Conservation (phyloP, 2,329 filamentous ascomycete genomes). For the Colletotrichum sp. region DNA sequence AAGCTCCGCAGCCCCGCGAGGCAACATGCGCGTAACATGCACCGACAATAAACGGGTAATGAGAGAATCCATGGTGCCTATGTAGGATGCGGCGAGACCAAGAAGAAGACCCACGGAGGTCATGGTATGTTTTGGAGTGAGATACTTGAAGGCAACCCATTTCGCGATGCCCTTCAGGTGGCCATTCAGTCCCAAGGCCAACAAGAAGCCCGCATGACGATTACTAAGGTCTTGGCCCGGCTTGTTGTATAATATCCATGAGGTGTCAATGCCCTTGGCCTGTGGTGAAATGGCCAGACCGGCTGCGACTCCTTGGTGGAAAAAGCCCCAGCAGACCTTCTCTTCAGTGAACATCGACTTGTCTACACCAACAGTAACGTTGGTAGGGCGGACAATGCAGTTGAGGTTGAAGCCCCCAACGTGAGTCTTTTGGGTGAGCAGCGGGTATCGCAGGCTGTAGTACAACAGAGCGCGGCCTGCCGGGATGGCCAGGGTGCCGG, state of each 20-base stretch:
- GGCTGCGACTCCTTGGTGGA: conserved; percentile 94
- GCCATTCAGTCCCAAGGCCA: conserved; percentile 90
- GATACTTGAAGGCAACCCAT: conserved; percentile 98
- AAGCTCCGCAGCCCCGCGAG: conserved; percentile 88
- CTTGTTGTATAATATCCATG: conserved; percentile 99
- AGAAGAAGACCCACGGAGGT: conserved; percentile 95
- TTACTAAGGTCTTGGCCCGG: conserved; percentile 86
- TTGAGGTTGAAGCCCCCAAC: conserved; percentile 91
- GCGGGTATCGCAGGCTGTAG: conserved; percentile 84
- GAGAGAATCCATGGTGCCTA: conserved; percentile 96
- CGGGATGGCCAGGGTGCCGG: conserved; percentile 87
- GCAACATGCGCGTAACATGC: conserved; percentile 93
- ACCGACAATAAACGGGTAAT: conserved; percentile 94
- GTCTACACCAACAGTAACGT: conserved; percentile 92
- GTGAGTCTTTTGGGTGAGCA: conserved; percentile 90
- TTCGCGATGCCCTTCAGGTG: conserved; percentile 95
- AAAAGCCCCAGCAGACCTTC: conserved; percentile 98
- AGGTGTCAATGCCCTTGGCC: conserved; percentile 94
- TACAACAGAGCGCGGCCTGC: conserved; percentile 86
- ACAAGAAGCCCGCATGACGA: conserved; percentile 91
- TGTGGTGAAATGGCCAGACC: conserved; percentile 89
- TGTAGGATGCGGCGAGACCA: conserved; percentile 89
- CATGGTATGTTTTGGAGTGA: conserved; percentile 99
- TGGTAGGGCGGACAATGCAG: conserved; percentile 89
- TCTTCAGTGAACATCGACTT: conserved; percentile 89